phyloP scores from a whole-genome alignment of 768 basidiomycete species.

The Russula ochroleuca region DNA sequence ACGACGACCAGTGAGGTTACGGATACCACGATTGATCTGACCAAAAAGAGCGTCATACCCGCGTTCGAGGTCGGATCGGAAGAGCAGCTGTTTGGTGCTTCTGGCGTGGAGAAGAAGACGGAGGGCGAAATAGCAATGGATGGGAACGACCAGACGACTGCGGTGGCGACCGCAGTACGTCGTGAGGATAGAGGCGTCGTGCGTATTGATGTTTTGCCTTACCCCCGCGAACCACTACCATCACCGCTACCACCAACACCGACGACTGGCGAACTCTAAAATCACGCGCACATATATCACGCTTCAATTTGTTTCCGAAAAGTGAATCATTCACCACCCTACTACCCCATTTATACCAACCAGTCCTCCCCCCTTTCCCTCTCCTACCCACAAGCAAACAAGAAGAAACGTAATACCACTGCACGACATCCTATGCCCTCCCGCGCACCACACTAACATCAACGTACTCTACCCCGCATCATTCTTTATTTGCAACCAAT shows the following conservation, averaged over 20 bases:
- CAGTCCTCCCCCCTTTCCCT: background rate
- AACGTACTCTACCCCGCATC: background rate
- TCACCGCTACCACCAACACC: background rate
- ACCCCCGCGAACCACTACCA: background rate
- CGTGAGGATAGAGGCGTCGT: conserved; percentile 14
- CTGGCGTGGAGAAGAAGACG: background rate
- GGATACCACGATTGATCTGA: background rate
- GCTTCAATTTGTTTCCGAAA: background rate
- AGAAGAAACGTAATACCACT: background rate
- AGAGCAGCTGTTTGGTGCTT: background rate
- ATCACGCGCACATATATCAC: background rate
- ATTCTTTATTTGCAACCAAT: background rate
- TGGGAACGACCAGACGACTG: background rate
- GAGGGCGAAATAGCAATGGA: background rate
- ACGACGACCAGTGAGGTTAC: background rate
- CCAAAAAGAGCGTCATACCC: conserved; percentile 3
- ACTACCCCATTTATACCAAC: background rate
- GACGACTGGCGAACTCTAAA: background rate
- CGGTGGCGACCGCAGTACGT: background rate
- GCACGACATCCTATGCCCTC: background rate
- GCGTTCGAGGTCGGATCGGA: background rate
- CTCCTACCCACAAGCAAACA: background rate
- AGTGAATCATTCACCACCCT: background rate
- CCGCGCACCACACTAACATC: background rate
- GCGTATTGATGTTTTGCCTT: conserved; percentile 19